Conservation (phyloP, 805 yeast species). For the Maudiozyma pseudohumilis region DNA sequence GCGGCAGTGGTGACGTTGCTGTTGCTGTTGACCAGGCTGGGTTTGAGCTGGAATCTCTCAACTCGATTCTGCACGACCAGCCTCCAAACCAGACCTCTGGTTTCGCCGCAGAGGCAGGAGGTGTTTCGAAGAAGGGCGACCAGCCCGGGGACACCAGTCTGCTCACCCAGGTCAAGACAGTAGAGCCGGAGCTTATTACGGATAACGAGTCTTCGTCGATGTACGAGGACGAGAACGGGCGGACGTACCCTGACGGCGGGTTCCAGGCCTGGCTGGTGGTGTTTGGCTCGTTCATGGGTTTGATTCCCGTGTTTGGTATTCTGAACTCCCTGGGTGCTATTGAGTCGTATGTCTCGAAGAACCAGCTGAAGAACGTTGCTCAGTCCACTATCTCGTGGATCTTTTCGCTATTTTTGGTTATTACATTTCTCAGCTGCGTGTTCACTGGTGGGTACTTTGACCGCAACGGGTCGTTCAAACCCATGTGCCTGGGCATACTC, state of each 20-base stretch:
- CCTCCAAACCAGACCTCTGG: not conserved
- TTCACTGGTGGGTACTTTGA: conserved; percentile 56
- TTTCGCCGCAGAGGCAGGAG: not conserved
- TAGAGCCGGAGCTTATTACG: not conserved
- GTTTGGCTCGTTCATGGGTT: conserved; percentile 51
- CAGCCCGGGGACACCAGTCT: not conserved
- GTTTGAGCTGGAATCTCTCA: not conserved
- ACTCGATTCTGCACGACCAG: not conserved
- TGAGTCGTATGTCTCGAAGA: conserved; percentile 45
- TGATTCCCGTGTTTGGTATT: conserved; percentile 49
- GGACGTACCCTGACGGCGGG: conserved; percentile 47
- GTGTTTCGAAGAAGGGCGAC: not conserved
- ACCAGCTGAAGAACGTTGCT: conserved; percentile 43
- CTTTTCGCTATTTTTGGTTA: conserved; percentile 48
- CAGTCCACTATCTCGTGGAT: conserved; percentile 55
- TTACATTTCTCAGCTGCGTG: conserved; percentile 44
- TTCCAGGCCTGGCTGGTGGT: conserved; percentile 46
- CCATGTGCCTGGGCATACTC: conserved; percentile 37
- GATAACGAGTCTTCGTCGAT: conserved; percentile 2
- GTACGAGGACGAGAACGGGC: conserved; percentile 12
- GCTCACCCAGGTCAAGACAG: not conserved
- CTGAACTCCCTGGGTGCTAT: conserved; percentile 57
- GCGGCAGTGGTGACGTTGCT: not conserved
- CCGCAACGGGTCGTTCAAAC: conserved; percentile 42
- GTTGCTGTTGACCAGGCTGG: not conserved